Evolutionary conservation across 306 rosid genomes (phyloP), one percentile per base, ranked within the genome.

Genomic region (Crotalaria pallida): DNA sequence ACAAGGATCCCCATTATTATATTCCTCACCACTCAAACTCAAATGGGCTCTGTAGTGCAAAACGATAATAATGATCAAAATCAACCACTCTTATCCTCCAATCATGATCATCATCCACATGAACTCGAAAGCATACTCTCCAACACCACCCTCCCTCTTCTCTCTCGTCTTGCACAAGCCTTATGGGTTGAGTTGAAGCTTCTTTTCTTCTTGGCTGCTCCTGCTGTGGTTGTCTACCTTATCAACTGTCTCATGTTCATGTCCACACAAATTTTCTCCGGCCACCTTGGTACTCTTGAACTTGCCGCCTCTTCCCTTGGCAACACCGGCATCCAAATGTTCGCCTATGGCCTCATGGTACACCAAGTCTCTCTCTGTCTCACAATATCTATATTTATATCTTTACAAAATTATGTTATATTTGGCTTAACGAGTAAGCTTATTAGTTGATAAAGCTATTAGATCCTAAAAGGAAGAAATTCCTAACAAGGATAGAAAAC

Each of bases 221-320:
- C 96, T 0, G 87, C 92, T 0, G 81, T 89, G 0, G 0, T 83
- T 0, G 89, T 84, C 2, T 89, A 86, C 62, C 24, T 79, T 40
- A 79, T 84, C 84, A 89, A 86, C 66, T 86, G 79, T 17, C 31
- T 89, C 58, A 86, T 86, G 96, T 82, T 88, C 62, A 82, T 89
- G 92, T 84, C 89, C 65, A 81, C 96, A 1, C 92, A 84, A 61
- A 84, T 89, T 56, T 76, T 89, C 58, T 77, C 84, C 65, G 92
- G 92, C 70, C 96, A 82, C 77, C 96, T 89, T 11, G 96, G 96
- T 4, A 89, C 74, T 47, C 88, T 89, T 2, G 89, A 89, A 31
- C 89, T 86, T 3, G 96, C 96, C 1, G 96, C 96, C 0, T 71
- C 96, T 3, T 89, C 96, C 18, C 89, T 89, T 0, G 96, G 92